These are phyloP conservation scores for Exophiala sideris DNA, from an alignment of 2,329 filamentous ascomycete species.

Conservation along the genomic window DNA sequence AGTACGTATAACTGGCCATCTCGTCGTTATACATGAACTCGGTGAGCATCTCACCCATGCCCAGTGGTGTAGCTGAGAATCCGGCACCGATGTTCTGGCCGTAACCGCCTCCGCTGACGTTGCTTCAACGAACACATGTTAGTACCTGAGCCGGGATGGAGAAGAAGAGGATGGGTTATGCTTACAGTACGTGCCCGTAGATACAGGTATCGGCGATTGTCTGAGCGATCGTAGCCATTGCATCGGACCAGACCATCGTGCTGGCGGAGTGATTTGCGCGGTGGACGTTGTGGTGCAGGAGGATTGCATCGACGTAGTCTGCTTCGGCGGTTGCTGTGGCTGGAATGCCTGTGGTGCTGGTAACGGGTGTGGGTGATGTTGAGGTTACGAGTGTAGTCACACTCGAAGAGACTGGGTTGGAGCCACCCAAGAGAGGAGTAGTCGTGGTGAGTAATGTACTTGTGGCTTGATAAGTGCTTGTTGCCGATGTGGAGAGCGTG, in stretches of 20 bases:
- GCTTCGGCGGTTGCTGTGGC: constrained; percentile 16
- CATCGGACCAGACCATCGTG: constrained; percentile 62
- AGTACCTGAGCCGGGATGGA: neutral
- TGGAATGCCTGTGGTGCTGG: constrained; percentile 2
- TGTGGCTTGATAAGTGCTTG: neutral
- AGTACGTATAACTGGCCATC: constrained; percentile 54
- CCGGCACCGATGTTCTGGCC: constrained; percentile 89
- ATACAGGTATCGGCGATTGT: constrained; percentile 63
- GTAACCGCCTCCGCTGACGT: constrained; percentile 60
- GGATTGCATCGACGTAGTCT: constrained; percentile 26
- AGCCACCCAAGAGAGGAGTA: neutral
- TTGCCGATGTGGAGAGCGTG: neutral
- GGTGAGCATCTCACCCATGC: constrained; percentile 64
- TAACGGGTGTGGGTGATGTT: neutral
- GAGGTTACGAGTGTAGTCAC: neutral
- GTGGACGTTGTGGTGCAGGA: constrained; percentile 80
- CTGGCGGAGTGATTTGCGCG: constrained; percentile 74
- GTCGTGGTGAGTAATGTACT: neutral
- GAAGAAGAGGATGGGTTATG: neutral
- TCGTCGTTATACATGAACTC: constrained; percentile 88
- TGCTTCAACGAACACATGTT: constrained; percentile 31
- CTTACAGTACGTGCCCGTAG: constrained; percentile 75
- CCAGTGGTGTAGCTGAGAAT: constrained; percentile 35
- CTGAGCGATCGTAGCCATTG: constrained; percentile 61
- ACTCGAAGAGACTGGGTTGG: neutral